These are phyloP conservation scores for Onygenales sp. DNA, from an alignment of 2,329 filamentous ascomycete genomes.

Conservation along the genomic window DNA sequence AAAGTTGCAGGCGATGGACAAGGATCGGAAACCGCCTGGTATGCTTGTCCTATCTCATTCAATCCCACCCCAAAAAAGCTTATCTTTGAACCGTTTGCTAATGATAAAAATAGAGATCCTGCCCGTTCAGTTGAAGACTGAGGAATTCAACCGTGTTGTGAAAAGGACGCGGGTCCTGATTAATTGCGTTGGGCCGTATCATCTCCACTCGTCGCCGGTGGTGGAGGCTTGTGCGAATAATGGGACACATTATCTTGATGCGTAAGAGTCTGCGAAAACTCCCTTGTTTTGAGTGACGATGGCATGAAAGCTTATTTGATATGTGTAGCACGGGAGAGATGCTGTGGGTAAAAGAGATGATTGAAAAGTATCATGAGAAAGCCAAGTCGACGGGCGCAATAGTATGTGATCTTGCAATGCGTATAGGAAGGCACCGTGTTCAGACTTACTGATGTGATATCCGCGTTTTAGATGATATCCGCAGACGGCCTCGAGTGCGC, in stretches of 20 bases:
- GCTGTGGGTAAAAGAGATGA: slow-evolving; percentile 54
- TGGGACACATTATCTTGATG: slow-evolving; percentile 60
- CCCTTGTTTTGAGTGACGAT: neutral
- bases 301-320: neutral
- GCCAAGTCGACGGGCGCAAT: slow-evolving; percentile 53
- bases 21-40: slow-evolving; percentile 64
- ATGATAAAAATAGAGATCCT: slow-evolving; percentile 29
- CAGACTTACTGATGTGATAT: slow-evolving; percentile 8
- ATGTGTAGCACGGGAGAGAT: slow-evolving; percentile 48
- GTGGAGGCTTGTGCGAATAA: slow-evolving; percentile 55
- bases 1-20: slow-evolving; percentile 56
- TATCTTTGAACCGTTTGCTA: neutral
- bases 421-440: neutral
- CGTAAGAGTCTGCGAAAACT: slow-evolving; percentile 25
- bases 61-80: too few relatives aligned
- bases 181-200: slow-evolving; percentile 55
- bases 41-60: slow-evolving; percentile 19
- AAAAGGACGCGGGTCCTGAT: slow-evolving; percentile 50
- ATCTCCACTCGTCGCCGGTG: slow-evolving; percentile 54
- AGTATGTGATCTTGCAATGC: slow-evolving; percentile 27
- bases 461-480: slow-evolving; percentile 43
- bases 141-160: slow-evolving; percentile 42
- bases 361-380: slow-evolving; percentile 50
- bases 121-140: slow-evolving; percentile 37
- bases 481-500: slow-evolving; percentile 53